phyloP scores from a whole-genome alignment of 75 land plant species.

The Cunninghamia lanceolata region DNA sequence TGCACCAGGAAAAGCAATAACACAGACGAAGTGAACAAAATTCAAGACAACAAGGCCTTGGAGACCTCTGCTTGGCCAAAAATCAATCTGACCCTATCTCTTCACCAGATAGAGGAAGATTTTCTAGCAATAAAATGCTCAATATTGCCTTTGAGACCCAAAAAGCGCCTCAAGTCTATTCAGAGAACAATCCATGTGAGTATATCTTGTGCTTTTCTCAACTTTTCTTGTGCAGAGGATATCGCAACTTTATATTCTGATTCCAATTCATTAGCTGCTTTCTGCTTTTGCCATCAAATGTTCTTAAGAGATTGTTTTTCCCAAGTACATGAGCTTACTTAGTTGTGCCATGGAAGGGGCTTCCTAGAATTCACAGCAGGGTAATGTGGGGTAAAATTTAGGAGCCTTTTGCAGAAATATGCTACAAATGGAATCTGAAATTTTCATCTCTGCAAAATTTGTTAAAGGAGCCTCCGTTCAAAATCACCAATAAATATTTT shows the following conservation, averaged over 20 bases:
- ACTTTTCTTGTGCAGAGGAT: background rate
- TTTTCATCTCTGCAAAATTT: background rate
- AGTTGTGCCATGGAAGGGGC: background rate
- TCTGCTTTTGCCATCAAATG: background rate
- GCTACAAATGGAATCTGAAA: background rate
- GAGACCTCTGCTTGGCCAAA: conserved; percentile 49
- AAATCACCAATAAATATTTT: background rate
- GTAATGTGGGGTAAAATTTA: background rate
- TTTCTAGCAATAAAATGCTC: conserved; percentile 81
- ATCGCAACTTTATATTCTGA: background rate
- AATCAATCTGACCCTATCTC: conserved; percentile 60
- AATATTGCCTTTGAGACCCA: conserved; percentile 82
- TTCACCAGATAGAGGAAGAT: conserved; percentile 90
- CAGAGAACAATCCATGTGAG: conserved; percentile 80
- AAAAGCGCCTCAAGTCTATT: conserved; percentile 68
- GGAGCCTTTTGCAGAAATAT: background rate
- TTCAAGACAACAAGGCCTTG: background rate
- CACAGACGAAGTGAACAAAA: conserved; percentile 3
- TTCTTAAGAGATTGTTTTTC: background rate
- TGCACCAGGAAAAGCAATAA: conserved; percentile 2
- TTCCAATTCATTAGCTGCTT: background rate
- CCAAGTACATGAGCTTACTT: background rate
- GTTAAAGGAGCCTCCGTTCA: background rate
- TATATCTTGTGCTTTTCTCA: background rate
- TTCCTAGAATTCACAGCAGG: background rate